Evolutionary conservation across 2,329 filamentous ascomycete species (phyloP).

Genomic region (Penicillium sclerotigenum): DNA sequence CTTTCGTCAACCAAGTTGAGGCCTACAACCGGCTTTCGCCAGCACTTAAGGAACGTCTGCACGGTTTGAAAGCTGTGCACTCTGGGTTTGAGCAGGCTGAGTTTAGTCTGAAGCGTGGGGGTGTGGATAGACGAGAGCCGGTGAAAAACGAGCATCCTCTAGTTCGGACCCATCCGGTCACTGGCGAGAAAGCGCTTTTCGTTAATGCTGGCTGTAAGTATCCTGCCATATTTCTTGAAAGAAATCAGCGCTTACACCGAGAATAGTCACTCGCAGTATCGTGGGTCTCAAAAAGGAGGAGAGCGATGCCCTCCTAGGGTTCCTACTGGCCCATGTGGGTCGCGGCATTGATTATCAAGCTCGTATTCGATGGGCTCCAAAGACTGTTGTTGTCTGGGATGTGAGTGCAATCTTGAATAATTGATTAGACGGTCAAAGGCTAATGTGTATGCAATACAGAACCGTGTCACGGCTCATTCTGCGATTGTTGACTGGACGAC

Average conservation of each 20-base stretch:
- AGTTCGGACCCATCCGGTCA: slow-evolving; percentile 48
- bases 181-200: slow-evolving; percentile 35
- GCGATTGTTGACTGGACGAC: slow-evolving; percentile 34
- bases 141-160: slow-evolving; percentile 70
- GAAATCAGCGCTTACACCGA: slow-evolving; percentile 18
- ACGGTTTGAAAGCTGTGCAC: slow-evolving; percentile 75
- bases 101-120: slow-evolving; percentile 59
- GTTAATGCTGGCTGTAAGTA: slow-evolving; percentile 33
- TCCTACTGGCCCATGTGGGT: slow-evolving; percentile 19
- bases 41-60: slow-evolving; percentile 70
- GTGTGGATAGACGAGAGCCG: slow-evolving; percentile 69
- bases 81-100: slow-evolving; percentile 76
- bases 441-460: slow-evolving; percentile 16
- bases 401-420: slow-evolving; percentile 36
- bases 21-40: slow-evolving; percentile 77
- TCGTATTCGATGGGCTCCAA: slow-evolving; percentile 26
- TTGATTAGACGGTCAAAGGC: slow-evolving; percentile 31
- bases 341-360: slow-evolving; percentile 26
- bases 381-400: slow-evolving; percentile 36
- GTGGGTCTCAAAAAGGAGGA: slow-evolving; percentile 46
- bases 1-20: slow-evolving; percentile 73
- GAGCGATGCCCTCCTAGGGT: slow-evolving; percentile 38
- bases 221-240: not conserved
- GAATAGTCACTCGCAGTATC: slow-evolving; percentile 37
- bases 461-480: slow-evolving; percentile 39